Evolutionary conservation across 176 grass and related monocot genomes (phyloP).

Genomic region (Rhynchospora pubera): DNA sequence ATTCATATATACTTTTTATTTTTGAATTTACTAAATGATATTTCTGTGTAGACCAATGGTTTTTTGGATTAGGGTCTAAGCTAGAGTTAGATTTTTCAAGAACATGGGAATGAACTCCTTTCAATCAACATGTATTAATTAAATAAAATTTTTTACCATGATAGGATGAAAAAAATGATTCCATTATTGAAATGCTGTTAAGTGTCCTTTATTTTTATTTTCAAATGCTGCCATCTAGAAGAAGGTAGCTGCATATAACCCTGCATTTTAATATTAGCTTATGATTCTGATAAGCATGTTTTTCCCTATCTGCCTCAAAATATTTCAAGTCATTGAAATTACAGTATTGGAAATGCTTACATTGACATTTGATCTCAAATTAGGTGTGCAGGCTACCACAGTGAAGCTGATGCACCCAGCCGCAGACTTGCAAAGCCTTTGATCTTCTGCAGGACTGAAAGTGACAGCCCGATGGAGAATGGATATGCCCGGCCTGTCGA

Average conservation of each 20-base stretch:
- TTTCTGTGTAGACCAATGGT: not conserved
- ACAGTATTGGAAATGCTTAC: not conserved
- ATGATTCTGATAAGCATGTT: conserved; percentile 1
- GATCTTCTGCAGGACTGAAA: conserved; percentile 99
- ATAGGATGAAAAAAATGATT: not conserved
- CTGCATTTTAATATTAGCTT: not conserved
- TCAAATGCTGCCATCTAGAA: not conserved
- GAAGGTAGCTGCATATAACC: not conserved
- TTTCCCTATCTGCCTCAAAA: not conserved
- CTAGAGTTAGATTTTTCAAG: not conserved
- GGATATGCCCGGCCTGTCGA: conserved; percentile 98
- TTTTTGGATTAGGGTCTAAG: not conserved
- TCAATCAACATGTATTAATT: not conserved
- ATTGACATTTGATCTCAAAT: not conserved
- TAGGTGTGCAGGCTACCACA: conserved; percentile 90
- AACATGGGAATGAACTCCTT: not conserved
- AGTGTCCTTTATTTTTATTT: not conserved
- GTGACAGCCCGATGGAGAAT: conserved; percentile 98
- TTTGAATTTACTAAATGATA: not conserved
- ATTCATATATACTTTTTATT: not conserved
- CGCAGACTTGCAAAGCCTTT: conserved; percentile 87
- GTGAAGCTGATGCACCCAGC: conserved; percentile 79
- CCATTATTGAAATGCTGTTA: not conserved
- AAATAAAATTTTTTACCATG: not conserved
- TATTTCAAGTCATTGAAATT: no score